Base-by-base conservation (phyloP, 352 stramenopile species). In the Phytophthora chlamydospora region DNA sequence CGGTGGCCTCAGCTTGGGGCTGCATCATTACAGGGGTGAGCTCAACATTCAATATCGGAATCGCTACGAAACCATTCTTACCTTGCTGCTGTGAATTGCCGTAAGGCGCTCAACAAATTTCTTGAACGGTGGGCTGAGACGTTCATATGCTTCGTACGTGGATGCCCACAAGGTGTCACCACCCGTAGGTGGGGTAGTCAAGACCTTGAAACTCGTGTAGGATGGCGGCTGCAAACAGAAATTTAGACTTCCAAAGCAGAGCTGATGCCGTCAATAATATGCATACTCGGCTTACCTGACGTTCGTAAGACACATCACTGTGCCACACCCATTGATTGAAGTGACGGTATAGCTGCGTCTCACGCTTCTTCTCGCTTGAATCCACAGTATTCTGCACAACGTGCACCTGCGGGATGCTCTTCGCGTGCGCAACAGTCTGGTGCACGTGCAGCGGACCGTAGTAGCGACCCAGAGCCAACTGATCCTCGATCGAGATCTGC, bases 11-110 rank as follows among this genome's bases (percentile, higher is more conserved):
- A 16, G 73, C 69, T 9, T 29, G 5, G 24, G n/a, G n/a, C n/a
- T n/a, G n/a, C n/a, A n/a, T n/a, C n/a, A n/a, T n/a, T n/a, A n/a
- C n/a, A n/a, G n/a, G n/a, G n/a, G n/a, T n/a, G n/a, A n/a, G n/a
- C n/a, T n/a, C n/a, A n/a, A n/a, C n/a, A n/a, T n/a, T n/a, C n/a
- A n/a, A n/a, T n/a, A n/a, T n/a, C n/a, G n/a, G n/a, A n/a, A n/a
- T n/a, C n/a, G n/a, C n/a, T n/a, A n/a, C n/a, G n/a, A n/a, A n/a
- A n/a, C n/a, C n/a, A n/a, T 45, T 27, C 33, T n/a, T 16, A 51
- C 57, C 48, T 76, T 76, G 62, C 69, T 74, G 56, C 69, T 82
- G 59, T 83, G 75, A 39, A 81, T 73, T 13, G 75, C 75, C 3
- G 65, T 78, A 13, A 83, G 50, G 0, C 66, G 59, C 16, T 80